phyloP scores from a whole-genome alignment of 164 flowering plant genomes.

The Berberis thunbergii region DNA sequence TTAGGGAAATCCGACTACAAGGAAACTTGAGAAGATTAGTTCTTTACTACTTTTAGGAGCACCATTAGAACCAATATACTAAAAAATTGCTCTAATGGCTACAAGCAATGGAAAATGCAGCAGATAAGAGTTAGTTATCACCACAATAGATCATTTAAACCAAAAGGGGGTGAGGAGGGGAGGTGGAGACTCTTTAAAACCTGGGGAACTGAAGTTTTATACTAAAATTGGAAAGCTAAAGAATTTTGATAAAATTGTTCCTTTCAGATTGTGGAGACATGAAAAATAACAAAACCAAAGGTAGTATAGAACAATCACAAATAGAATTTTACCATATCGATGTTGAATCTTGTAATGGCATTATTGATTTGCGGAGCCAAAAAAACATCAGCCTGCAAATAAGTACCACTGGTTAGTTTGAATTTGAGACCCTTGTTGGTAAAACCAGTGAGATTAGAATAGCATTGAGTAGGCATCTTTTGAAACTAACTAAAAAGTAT shows the following conservation, averaged over 20 bases:
- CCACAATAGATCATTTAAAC: not conserved
- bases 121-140: not conserved
- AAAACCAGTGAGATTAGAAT: not conserved
- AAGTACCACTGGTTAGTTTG: slow-evolving; percentile 1
- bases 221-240: too few relatives aligned
- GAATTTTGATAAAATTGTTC: too few relatives aligned
- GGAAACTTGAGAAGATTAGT: not conserved
- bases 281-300: not conserved
- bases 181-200: not conserved
- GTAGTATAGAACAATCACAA: not conserved
- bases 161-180: too few relatives aligned
- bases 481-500: too few relatives aligned
- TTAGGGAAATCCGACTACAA: slow-evolving; percentile 50
- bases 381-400: slow-evolving; percentile 66
- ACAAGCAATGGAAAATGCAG: not conserved
- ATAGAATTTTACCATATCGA: slow-evolving; percentile 45
- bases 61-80: too few relatives aligned
- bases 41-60: too few relatives aligned
- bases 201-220: not conserved
- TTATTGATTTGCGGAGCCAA: slow-evolving; percentile 57
- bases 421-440: not conserved
- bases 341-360: slow-evolving; percentile 32
- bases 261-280: too few relatives aligned
- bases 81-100: not conserved
- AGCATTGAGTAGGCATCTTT: too few relatives aligned